Conservation (phyloP, 1,139 yeast species). For the Arxiozyma slooffiae region DNA sequence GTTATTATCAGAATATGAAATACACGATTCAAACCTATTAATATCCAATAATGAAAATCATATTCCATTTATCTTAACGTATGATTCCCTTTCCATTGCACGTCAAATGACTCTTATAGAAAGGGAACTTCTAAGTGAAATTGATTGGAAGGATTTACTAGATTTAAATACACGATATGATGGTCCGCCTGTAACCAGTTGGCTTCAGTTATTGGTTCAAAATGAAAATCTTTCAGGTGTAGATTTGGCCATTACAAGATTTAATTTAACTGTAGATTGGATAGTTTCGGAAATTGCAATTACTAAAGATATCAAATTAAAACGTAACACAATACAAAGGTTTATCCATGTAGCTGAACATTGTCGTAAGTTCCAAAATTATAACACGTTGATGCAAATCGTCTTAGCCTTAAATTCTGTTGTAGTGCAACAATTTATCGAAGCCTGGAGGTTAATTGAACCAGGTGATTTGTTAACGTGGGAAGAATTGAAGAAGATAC, state of each 20-base stretch:
- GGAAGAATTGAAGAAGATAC: conserved; percentile 53
- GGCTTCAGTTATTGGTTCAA: conserved; percentile 69
- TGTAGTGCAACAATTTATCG: conserved; percentile 48
- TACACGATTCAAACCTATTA: conserved; percentile 21
- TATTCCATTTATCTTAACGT: conserved; percentile 70
- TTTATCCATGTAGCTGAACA: conserved; percentile 79
- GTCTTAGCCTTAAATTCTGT: conserved; percentile 73
- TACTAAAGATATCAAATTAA: conserved; percentile 48
- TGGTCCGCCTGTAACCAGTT: conserved; percentile 65
- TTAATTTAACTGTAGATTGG: conserved; percentile 88
- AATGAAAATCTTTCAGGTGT: conserved; percentile 59
- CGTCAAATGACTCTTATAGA: conserved; percentile 81
- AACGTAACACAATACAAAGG: conserved; percentile 61
- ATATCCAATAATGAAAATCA: conserved; percentile 37
- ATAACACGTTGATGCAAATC: conserved; percentile 78
- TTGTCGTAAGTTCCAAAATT: conserved; percentile 66
- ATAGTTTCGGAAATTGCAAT: conserved; percentile 75
- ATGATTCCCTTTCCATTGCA: conserved; percentile 55
- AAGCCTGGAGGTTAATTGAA: conserved; percentile 64
- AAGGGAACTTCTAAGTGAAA: conserved; percentile 67
- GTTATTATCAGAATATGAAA: conserved; percentile 19
- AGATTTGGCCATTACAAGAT: conserved; percentile 76
- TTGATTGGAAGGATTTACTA: conserved; percentile 86
- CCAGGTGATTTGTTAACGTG: conserved; percentile 49
- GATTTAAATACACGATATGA: conserved; percentile 67